These are phyloP conservation scores for Hypoxylon sp. DNA, from an alignment of 2,329 filamentous ascomycete genomes.

Conservation along the genomic window DNA sequence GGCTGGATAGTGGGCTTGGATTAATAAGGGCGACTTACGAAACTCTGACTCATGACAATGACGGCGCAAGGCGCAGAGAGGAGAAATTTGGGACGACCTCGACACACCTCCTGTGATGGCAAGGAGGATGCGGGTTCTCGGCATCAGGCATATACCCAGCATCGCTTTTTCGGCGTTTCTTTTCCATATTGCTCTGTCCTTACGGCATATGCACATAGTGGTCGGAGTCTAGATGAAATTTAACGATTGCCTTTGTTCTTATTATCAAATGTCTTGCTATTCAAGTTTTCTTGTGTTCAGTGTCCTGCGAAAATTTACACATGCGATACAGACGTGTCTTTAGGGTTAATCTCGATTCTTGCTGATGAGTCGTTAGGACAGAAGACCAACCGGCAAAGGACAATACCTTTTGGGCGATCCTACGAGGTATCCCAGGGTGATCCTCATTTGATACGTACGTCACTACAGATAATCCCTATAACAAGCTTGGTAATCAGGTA, in stretches of 20 bases:
- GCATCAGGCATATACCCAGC: constrained; percentile 41
- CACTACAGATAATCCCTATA: neutral
- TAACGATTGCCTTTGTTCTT: constrained; percentile 12
- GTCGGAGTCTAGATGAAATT: constrained; percentile 23
- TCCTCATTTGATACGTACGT: too few species aligned
- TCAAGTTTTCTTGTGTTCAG: neutral
- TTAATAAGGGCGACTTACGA: neutral
- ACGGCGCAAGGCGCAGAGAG: constrained; percentile 7
- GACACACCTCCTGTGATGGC: constrained; percentile 16
- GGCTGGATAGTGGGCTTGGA: constrained; percentile 20
- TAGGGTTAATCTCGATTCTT: neutral
- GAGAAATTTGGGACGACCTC: constrained; percentile 20
- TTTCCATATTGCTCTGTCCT: constrained; percentile 16
- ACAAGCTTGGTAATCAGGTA: too few species aligned
- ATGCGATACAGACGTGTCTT: too few species aligned
- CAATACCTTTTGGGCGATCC: neutral
- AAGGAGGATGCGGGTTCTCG: constrained; percentile 23
- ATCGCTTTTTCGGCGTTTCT: constrained; percentile 38
- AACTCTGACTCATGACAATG: constrained; percentile 4
- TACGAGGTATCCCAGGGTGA: too few species aligned
- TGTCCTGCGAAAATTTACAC: neutral
- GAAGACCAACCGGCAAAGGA: neutral
- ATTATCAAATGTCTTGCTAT: neutral
- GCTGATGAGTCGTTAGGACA: neutral
- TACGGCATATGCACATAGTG: constrained; percentile 16